Base-by-base conservation (phyloP, 2,329 filamentous ascomycete genomes). In the Xylaria sp. region DNA sequence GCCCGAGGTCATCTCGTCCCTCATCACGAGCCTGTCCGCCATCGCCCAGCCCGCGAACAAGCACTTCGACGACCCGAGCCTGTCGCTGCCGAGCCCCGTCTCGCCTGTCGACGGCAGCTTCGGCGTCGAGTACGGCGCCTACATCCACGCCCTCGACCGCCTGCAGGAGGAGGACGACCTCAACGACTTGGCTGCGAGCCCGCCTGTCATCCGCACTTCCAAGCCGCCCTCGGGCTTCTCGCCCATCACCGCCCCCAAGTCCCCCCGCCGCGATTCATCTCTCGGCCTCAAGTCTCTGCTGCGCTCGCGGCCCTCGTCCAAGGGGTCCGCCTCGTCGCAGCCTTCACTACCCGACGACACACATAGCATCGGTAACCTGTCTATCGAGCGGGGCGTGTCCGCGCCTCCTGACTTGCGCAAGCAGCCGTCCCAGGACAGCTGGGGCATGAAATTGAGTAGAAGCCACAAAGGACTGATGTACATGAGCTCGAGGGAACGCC, bases 191-290 rank as follows among this genome's bases (percentile, higher is more conserved):
- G 86, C 89, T 37, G 89, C 89, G 25, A 83, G 84, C 57, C 83
- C 93, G 13, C 94, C 94, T 20, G 88, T 95, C 64, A 88, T 97
- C 74, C 90, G 91, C 72, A 97, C 94, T 39, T 89, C 93, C 39
- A 94, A 94, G 79, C 91, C 91, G 8, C 92, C 92, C 0, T 93
- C 92, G 60, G 92, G 92, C 63, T 89, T 90, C 75, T 94, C 92
- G 32, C 82, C 90, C 20, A 81, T 92, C 61, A 94, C 91, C n/a
- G 88, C 90, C 0, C 86, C 86, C 68, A 89, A 81, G 63, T 88
- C 83, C 34, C 83, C 85, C 23, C 81, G 81, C 61, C 84, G 84
- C 69, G 87, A 87, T 37, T 79, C 82, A 44, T 75, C 78, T 1
- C 81, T 81, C 51, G 87, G 88, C 13, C 77, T 92, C 52, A 88